A percentile compares a stretch with the other conserved stretches of the same genome.
Conservation (phyloP, 2,329 filamentous ascomycete genomes). For the Septoria linicola region DNA sequence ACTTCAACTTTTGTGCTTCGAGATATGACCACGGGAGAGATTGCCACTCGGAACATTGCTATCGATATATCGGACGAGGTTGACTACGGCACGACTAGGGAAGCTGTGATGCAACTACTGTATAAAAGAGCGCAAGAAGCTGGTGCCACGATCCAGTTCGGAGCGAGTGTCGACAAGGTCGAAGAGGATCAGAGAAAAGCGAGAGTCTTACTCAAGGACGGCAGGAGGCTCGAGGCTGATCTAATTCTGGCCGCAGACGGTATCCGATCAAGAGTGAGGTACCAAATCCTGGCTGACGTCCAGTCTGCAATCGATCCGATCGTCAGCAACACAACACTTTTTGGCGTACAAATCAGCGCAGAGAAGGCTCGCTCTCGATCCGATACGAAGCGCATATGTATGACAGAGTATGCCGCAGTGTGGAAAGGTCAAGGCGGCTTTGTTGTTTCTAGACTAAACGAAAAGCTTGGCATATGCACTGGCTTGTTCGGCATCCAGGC, state of each 20-base stretch:
- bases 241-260: slow-evolving; percentile 16
- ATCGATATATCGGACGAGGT: slow-evolving; percentile 4
- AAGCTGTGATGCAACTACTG: slow-evolving; percentile 11
- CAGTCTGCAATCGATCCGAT: slow-evolving; percentile 5
- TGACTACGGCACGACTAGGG: slow-evolving; percentile 12
- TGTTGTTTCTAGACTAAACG: slow-evolving; percentile 12
- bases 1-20: slow-evolving; percentile 8
- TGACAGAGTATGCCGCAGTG: slow-evolving; percentile 7
- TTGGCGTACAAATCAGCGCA: slow-evolving; percentile 3
- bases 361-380: slow-evolving; percentile 1
- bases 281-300: slow-evolving; percentile 8
- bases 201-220: slow-evolving; percentile 3
- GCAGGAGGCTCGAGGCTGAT: slow-evolving; percentile 7
- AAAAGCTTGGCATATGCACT: slow-evolving; percentile 1
- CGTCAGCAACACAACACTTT: slow-evolving; percentile 7
- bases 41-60: slow-evolving; percentile 7
- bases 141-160: slow-evolving; percentile 6
- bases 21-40: slow-evolving; percentile 11
- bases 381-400: slow-evolving; percentile 4
- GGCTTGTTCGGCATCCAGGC: slow-evolving; percentile 7
- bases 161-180: slow-evolving; percentile 3
- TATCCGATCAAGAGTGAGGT: slow-evolving; percentile 10
- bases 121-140: not conserved
- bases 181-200: slow-evolving; percentile 7
- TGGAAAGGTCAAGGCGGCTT: slow-evolving; percentile 11